A percentile compares a stretch with the other conserved stretches of the same genome.
Evolutionary conservation across 306 rosid species (phyloP).

Genomic region (Psophocarpus tetragonolobus): DNA sequence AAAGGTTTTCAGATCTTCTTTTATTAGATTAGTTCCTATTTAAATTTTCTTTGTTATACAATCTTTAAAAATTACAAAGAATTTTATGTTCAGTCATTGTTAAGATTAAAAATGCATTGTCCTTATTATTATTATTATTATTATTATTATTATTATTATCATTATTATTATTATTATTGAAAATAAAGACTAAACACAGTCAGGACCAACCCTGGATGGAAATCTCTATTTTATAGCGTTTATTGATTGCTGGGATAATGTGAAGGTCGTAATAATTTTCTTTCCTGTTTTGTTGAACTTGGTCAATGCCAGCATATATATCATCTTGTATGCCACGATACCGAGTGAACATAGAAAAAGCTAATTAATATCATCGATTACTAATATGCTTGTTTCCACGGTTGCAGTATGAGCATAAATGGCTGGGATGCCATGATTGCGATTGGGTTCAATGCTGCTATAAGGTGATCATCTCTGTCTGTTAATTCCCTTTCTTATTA

Average conservation of each 20-base stretch:
- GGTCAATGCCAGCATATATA: no score
- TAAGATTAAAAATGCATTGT: background rate
- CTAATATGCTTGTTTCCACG: background rate
- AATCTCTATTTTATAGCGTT: no score
- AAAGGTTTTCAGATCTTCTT: background rate
- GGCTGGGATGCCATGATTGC: conserved; percentile 88
- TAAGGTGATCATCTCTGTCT: conserved; percentile 50
- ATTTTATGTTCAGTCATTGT: no score
- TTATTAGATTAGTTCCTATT: background rate
- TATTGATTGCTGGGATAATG: no score
- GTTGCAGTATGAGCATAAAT: conserved; percentile 66
- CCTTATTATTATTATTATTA: background rate
- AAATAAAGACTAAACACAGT: background rate
- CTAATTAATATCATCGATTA: background rate
- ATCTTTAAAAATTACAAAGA: no score
- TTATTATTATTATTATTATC: no score
- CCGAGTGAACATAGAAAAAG: background rate
- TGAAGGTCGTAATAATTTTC: no score
- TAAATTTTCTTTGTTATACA: background rate
- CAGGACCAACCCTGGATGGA: no score
- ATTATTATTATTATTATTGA: no score
- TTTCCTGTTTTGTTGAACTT: no score
- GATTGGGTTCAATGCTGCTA: conserved; percentile 75
- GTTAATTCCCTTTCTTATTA: background rate
- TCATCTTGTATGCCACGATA: no score